Percentiles rank a stretch among this genome's conserved stretches.
Conservation (phyloP, 2,329 filamentous ascomycete species). For the Paramyrothecium roridum region DNA sequence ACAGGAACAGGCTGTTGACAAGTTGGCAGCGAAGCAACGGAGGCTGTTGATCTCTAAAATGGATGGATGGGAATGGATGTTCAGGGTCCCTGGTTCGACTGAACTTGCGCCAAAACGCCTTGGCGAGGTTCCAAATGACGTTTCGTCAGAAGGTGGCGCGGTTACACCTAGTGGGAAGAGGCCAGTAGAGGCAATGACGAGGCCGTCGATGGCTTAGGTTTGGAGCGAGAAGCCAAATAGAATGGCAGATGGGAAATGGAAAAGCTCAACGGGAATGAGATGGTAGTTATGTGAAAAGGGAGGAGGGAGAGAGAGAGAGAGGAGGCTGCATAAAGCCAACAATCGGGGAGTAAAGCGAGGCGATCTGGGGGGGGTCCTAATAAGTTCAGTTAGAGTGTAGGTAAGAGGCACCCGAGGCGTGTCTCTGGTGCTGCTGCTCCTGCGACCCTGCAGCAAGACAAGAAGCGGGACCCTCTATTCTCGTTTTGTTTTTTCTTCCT, state of each 20-base stretch:
- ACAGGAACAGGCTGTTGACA: neutral
- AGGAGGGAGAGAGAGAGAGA: neutral
- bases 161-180: constrained; percentile 8
- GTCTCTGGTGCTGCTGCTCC: neutral
- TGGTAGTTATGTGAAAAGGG: neutral
- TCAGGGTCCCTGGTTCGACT: constrained; percentile 14
- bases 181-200: neutral
- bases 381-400: neutral
- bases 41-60: constrained; percentile 1
- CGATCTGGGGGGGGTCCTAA: constrained; percentile 7
- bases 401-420: neutral
- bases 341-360: neutral
- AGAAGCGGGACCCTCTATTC: neutral
- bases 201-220: constrained; percentile 3
- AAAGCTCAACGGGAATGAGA: neutral
- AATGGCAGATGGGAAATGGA: neutral
- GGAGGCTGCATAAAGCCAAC: neutral
- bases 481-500: neutral
- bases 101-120: constrained; percentile 6
- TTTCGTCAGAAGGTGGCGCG: constrained; percentile 14
- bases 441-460: neutral
- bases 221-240: too few species aligned
- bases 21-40: neutral
- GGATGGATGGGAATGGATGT: constrained; percentile 4
- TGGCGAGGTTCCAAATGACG: constrained; percentile 21